Conservation (phyloP, 192 early-diverging fungal genomes). For the Coemansia sp. region DNA sequence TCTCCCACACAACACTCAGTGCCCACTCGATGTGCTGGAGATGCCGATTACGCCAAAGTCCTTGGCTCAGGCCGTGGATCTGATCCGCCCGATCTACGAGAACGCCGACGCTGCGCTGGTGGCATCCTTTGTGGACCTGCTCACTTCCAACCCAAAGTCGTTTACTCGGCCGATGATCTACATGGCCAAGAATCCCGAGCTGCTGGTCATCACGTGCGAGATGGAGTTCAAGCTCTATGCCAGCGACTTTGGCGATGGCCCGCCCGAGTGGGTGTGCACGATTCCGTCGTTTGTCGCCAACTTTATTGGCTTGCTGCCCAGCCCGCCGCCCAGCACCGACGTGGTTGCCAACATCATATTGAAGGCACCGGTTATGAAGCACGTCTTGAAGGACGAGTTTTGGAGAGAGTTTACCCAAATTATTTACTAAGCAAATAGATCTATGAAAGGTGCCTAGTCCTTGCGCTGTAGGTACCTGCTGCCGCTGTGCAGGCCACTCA, state of each 20-base stretch:
- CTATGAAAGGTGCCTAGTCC: not conserved
- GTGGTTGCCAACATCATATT: conserved; percentile 45
- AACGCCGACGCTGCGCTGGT: conserved; percentile 33
- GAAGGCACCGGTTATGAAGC: conserved; percentile 31
- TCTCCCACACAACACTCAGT: conserved; percentile 33
- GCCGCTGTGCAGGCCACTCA: conserved; percentile 9
- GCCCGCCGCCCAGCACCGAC: conserved; percentile 36
- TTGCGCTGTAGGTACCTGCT: conserved; percentile 1
- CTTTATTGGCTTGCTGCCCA: conserved; percentile 49
- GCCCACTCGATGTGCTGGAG: conserved; percentile 30
- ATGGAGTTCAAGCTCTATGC: conserved; percentile 38
- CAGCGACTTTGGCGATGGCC: conserved; percentile 42
- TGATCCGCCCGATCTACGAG: conserved; percentile 16
- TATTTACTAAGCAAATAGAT: conserved; percentile 23
- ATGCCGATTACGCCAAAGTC: conserved; percentile 10
- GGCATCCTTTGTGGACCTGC: conserved; percentile 41
- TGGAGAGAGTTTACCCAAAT: conserved; percentile 39
- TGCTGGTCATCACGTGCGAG: conserved; percentile 39
- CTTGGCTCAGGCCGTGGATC: conserved; percentile 11
- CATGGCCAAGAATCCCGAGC: conserved; percentile 21
- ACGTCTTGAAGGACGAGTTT: conserved; percentile 27
- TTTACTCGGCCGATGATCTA: conserved; percentile 47
- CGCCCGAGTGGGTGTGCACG: conserved; percentile 44
- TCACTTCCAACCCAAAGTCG: conserved; percentile 21
- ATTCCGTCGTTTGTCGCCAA: conserved; percentile 47